Evolutionary conservation across 306 rosid genomes (phyloP).

Genomic region (Hippophae gyantsensis): DNA sequence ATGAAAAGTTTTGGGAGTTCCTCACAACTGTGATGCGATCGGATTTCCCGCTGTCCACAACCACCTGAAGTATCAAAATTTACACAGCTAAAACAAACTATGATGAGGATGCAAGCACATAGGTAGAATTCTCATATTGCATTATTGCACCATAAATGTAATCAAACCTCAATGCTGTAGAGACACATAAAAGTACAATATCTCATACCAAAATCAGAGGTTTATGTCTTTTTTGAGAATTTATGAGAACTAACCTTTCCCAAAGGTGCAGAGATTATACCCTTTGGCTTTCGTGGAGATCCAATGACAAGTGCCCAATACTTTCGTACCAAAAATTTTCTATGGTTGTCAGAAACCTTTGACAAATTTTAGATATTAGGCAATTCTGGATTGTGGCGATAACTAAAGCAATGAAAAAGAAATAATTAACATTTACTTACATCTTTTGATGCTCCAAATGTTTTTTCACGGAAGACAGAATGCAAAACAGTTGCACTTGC

Average conservation of each 20-base stretch:
- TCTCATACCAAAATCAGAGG: not conserved
- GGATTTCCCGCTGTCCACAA: slow-evolving; percentile 69
- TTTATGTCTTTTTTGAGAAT: not conserved
- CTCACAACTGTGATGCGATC: slow-evolving; percentile 55
- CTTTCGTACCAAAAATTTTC: slow-evolving; percentile 52
- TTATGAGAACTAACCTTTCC: slow-evolving; percentile 55
- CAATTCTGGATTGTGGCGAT: slow-evolving; percentile 5
- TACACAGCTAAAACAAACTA: slow-evolving; percentile 1
- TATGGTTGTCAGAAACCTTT: slow-evolving; percentile 29
- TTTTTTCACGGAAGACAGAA: slow-evolving; percentile 78
- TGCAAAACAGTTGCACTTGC: slow-evolving; percentile 61
- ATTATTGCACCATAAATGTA: not conserved
- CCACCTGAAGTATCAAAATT: slow-evolving; percentile 45
- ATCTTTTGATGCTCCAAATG: slow-evolving; percentile 53
- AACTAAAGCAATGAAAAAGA: slow-evolving; percentile 2
- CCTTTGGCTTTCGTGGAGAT: slow-evolving; percentile 59
- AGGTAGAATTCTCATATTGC: not conserved
- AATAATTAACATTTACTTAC: slow-evolving; percentile 25
- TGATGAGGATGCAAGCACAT: not conserved
- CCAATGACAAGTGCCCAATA: slow-evolving; percentile 92
- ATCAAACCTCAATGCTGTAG: not conserved
- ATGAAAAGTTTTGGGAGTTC: slow-evolving; percentile 28
- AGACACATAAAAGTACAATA: not conserved
- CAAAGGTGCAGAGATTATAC: slow-evolving; percentile 60
- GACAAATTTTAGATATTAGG: slow-evolving; percentile 12